phyloP scores from a whole-genome alignment of 2,329 filamentous ascomycete genomes.

The Huntiella abstrusa region DNA sequence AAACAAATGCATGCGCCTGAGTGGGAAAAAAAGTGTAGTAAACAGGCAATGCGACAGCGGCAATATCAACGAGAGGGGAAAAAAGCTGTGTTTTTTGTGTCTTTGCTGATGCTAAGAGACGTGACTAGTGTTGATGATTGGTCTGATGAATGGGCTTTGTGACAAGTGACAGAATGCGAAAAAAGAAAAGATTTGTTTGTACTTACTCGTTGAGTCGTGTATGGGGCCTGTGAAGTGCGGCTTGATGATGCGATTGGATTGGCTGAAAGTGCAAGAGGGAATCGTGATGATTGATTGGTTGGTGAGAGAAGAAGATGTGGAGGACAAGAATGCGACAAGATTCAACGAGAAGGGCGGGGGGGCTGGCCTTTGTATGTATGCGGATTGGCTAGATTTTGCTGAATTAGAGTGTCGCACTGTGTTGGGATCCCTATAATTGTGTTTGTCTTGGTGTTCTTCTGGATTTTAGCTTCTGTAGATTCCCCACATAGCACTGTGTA shows the following conservation, averaged over 20 bases:
- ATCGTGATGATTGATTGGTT: constrained; percentile 29
- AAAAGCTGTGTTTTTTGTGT: no score
- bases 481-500: background rate
- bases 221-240: background rate
- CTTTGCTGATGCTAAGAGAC: no score
- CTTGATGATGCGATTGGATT: constrained; percentile 2
- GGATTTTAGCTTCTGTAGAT: background rate
- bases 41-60: background rate
- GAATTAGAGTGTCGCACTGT: background rate
- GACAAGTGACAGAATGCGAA: constrained; percentile 11
- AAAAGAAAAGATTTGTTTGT: constrained; percentile 17
- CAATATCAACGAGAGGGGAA: no score
- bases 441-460: background rate
- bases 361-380: constrained; percentile 10
- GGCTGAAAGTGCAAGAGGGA: constrained; percentile 6
- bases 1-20: constrained; percentile 12
- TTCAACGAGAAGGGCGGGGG: constrained; percentile 29
- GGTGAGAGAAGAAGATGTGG: constrained; percentile 24
- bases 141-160: no score
- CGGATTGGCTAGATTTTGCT: constrained; percentile 4
- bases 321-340: constrained; percentile 26
- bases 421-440: background rate
- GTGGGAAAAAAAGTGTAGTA: constrained; percentile 14
- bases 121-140: no score
- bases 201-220: constrained; percentile 12